phyloP scores from a whole-genome alignment of 2,329 filamentous ascomycete species.

The Diaporthe sp. region DNA sequence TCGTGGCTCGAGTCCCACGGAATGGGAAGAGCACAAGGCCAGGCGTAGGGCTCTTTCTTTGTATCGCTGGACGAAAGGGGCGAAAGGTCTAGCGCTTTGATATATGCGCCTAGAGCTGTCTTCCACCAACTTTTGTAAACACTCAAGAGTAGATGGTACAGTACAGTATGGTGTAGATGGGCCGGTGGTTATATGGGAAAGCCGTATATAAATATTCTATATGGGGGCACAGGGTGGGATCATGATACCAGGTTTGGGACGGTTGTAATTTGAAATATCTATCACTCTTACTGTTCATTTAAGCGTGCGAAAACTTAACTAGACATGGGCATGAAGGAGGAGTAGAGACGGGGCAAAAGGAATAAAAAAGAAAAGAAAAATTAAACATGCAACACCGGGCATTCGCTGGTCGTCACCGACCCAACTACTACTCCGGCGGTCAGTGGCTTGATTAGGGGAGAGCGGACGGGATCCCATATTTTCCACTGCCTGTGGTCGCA shows the following conservation, averaged over 20 bases:
- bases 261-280: neutral
- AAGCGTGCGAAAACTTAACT: neutral
- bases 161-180: neutral
- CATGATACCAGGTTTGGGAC: conserved; percentile 13
- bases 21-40: conserved; percentile 56
- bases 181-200: neutral
- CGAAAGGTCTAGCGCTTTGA: conserved; percentile 47
- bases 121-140: neutral
- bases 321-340: neutral
- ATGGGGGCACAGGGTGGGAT: neutral
- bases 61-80: conserved; percentile 60
- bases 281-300: neutral
- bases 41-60: conserved; percentile 61
- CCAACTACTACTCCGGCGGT: conserved; percentile 12
- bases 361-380: neutral
- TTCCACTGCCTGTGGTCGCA: conserved; percentile 6
- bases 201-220: neutral
- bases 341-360: neutral
- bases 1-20: conserved; percentile 50
- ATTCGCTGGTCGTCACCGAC: conserved; percentile 4
- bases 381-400: conserved; percentile 1
- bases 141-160: neutral
- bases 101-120: neutral
- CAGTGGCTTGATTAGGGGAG: neutral
- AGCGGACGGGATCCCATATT: conserved; percentile 16